Conservation (phyloP, 768 basidiomycete genomes). For the Lactarius deliciosus region DNA sequence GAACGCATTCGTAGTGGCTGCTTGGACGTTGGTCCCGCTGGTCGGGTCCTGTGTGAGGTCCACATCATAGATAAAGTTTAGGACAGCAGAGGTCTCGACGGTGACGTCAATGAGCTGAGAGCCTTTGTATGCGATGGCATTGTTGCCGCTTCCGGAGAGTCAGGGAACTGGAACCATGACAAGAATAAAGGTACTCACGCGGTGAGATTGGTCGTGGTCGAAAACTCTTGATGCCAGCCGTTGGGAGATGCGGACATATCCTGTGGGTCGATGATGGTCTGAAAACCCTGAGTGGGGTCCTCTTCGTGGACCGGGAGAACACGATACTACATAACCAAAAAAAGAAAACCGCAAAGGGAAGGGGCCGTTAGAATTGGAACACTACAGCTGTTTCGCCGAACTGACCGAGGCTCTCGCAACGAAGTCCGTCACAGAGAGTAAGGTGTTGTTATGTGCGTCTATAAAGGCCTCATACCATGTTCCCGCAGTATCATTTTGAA, state of each 20-base stretch:
- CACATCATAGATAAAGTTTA: constrained; percentile 43
- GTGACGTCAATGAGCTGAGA: constrained; percentile 31
- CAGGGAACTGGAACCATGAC: not conserved
- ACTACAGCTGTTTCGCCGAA: not conserved
- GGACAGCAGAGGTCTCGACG: constrained; percentile 39
- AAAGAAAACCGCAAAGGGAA: constrained; percentile 26
- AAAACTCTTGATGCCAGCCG: constrained; percentile 53
- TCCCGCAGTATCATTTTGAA: constrained; percentile 44
- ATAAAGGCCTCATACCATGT: constrained; percentile 60
- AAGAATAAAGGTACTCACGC: constrained; percentile 19
- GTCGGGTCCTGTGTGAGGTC: constrained; percentile 40
- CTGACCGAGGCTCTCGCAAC: constrained; percentile 45
- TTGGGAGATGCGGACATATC: constrained; percentile 54
- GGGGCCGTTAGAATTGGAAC: not conserved
- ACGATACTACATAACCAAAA: constrained; percentile 37
- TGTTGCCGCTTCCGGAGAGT: constrained; percentile 38
- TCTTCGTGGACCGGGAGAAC: constrained; percentile 49
- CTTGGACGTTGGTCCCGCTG: constrained; percentile 48
- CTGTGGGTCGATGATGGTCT: constrained; percentile 51
- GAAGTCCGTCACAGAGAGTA: constrained; percentile 54
- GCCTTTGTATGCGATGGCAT: constrained; percentile 39
- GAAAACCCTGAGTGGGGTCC: constrained; percentile 50
- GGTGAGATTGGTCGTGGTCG: constrained; percentile 38
- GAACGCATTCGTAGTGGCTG: constrained; percentile 56
- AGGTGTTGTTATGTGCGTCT: constrained; percentile 53